Percentiles rank a stretch among this genome's conserved stretches.
These are phyloP conservation scores for Umbelopsis sp. DNA, from an alignment of 192 early-diverging fungal species.

Conservation along the genomic window DNA sequence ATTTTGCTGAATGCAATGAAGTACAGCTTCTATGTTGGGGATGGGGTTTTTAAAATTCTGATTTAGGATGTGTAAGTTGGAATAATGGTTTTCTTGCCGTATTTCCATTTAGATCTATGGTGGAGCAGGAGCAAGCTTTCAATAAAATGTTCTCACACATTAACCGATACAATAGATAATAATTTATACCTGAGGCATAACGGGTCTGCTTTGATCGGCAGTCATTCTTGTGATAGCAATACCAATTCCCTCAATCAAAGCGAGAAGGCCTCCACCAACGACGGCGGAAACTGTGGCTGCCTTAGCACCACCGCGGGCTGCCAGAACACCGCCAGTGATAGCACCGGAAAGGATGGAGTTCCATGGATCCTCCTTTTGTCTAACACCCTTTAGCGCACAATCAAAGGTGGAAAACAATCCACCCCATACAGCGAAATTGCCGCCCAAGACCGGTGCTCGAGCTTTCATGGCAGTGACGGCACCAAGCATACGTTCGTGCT, in stretches of 20 bases:
- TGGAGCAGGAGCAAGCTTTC: not conserved
- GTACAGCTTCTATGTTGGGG: slow-evolving; percentile 22
- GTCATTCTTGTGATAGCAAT: slow-evolving; percentile 74
- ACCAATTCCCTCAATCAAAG: slow-evolving; percentile 94
- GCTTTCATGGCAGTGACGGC: slow-evolving; percentile 88
- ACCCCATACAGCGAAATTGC: slow-evolving; percentile 99
- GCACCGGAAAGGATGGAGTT: slow-evolving; percentile 95
- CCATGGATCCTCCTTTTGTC: slow-evolving; percentile 99
- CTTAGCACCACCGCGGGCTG: slow-evolving; percentile 81
- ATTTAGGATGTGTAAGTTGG: slow-evolving; percentile 19
- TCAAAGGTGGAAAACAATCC: slow-evolving; percentile 98
- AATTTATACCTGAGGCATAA: slow-evolving; percentile 48
- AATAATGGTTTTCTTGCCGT: slow-evolving; percentile 1
- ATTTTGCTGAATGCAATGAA: slow-evolving; percentile 15
- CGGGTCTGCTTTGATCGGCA: slow-evolving; percentile 63
- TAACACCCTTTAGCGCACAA: slow-evolving; percentile 88
- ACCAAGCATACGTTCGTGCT: slow-evolving; percentile 89
- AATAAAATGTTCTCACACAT: not conserved
- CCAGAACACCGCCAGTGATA: slow-evolving; percentile 93
- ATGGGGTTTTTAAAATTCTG: slow-evolving; percentile 21
- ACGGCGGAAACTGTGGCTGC: slow-evolving; percentile 86
- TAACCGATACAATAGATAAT: not conserved
- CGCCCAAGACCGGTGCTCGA: slow-evolving; percentile 92
- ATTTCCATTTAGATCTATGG: slow-evolving; percentile 5
- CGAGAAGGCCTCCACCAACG: slow-evolving; percentile 91